A percentile compares a stretch with the other conserved stretches of the same genome.
Conservation (phyloP, 1,139 yeast species). For the Blastobotrys indianensis region DNA sequence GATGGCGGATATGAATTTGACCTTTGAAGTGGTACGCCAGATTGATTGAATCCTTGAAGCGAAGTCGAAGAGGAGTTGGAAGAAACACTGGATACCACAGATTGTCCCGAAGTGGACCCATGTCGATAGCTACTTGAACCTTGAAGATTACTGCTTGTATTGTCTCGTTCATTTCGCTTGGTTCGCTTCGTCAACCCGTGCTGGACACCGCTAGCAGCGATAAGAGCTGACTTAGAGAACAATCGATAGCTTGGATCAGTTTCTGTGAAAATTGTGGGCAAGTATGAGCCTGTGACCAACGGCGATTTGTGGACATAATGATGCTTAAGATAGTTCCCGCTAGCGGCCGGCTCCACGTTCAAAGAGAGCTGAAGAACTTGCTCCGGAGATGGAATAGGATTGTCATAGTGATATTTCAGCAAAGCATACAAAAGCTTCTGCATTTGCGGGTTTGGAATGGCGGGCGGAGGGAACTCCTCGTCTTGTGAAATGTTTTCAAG, state of each 20-base stretch:
- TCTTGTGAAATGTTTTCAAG: conserved; percentile 40
- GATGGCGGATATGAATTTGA: conserved; percentile 37
- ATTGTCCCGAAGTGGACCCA: conserved; percentile 11
- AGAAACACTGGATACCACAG: conserved; percentile 6
- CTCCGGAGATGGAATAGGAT: conserved; percentile 19
- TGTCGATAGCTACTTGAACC: conserved; percentile 12
- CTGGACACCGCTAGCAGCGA: conserved; percentile 27
- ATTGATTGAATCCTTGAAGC: conserved; percentile 5
- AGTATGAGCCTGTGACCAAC: conserved; percentile 49
- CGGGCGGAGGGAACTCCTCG: conserved; percentile 29
- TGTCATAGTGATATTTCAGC: conserved; percentile 30
- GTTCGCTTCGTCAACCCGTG: conserved; percentile 5
- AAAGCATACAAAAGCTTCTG: conserved; percentile 35
- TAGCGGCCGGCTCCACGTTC: conserved; percentile 40
- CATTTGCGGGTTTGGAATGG: conserved; percentile 30
- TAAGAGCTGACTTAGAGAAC: conserved; percentile 46
- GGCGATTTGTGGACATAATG: conserved; percentile 44
- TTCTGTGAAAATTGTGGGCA: conserved; percentile 58
- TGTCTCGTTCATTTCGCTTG: neutral
- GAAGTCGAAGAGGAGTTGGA: conserved; percentile 12
- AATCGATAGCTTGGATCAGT: conserved; percentile 47
- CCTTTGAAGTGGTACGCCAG: conserved; percentile 24
- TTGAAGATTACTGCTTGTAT: neutral
- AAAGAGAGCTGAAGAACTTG: conserved; percentile 40
- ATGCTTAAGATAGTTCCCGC: conserved; percentile 39